A percentile compares a stretch with the other conserved stretches of the same genome.
Evolutionary conservation across 2,329 filamentous ascomycete species (phyloP).

Genomic region (Daldinia sp.): DNA sequence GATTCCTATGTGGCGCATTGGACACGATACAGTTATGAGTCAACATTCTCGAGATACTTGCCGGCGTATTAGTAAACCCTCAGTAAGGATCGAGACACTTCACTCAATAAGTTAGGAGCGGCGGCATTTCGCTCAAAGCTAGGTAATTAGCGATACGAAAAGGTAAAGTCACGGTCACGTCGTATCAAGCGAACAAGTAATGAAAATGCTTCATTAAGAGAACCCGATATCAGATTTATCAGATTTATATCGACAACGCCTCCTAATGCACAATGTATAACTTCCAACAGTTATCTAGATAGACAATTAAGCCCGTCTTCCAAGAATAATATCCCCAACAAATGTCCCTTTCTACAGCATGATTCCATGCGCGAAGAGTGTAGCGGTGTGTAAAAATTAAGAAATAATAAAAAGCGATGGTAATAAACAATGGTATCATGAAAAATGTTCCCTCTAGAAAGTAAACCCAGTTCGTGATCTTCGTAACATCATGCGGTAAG

Average conservation of each 20-base stretch:
- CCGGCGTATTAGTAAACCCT: neutral
- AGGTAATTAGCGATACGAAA: too few species aligned
- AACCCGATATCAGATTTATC: neutral
- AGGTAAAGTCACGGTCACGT: neutral
- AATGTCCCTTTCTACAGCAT: conserved; percentile 37
- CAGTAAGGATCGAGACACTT: neutral
- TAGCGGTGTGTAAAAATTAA: neutral
- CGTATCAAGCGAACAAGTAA: neutral
- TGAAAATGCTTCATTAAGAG: conserved; percentile 5
- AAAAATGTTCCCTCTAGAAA: conserved; percentile 16
- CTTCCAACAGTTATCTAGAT: conserved; percentile 19
- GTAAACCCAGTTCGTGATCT: neutral
- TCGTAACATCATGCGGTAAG: conserved; percentile 38
- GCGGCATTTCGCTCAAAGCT: neutral
- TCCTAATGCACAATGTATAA: conserved; percentile 27
- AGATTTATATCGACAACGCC: conserved; percentile 24
- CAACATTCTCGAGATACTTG: neutral
- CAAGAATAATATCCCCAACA: conserved; percentile 7
- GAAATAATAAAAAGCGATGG: neutral
- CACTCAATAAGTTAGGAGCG: neutral
- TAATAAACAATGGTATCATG: conserved; percentile 43
- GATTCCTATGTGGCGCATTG: neutral
- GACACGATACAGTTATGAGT: neutral
- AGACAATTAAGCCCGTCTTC: conserved; percentile 9
- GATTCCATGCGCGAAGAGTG: conserved; percentile 28